Percentiles rank a stretch among this genome's conserved stretches.
Evolutionary conservation across 148 eudicot species (phyloP).

Genomic region (Diospyros lotus): DNA sequence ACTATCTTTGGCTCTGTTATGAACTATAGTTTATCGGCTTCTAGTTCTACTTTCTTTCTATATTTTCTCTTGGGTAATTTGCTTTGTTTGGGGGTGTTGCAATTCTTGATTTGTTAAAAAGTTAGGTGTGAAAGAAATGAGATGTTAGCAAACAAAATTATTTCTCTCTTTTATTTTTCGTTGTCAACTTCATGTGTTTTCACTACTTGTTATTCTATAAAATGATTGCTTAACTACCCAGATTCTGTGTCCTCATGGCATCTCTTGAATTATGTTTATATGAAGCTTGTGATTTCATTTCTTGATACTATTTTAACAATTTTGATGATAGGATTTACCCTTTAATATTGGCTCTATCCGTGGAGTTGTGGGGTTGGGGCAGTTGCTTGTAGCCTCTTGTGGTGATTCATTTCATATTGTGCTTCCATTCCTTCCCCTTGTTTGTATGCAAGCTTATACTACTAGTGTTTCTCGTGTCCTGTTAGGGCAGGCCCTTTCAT

Average conservation of each 20-base stretch:
- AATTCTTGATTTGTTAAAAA: conserved; percentile 7
- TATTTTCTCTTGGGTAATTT: background rate
- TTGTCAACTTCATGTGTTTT: background rate
- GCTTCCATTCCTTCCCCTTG: no score
- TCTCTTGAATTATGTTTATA: background rate
- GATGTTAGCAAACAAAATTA: background rate
- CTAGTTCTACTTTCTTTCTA: background rate
- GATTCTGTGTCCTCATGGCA: background rate
- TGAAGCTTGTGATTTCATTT: no score
- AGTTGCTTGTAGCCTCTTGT: no score
- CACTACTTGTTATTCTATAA: background rate
- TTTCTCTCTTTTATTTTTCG: background rate
- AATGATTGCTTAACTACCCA: background rate
- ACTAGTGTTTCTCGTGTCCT: no score
- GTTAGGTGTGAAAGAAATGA: background rate
- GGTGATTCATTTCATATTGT: no score
- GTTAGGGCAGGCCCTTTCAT: no score
- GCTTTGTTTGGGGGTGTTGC: conserved; percentile 2
- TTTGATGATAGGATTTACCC: no score
- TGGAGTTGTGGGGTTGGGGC: no score
- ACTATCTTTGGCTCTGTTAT: conserved; percentile 1
- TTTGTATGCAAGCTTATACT: no score
- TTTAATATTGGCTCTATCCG: no score
- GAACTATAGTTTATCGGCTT: conserved; percentile 6
- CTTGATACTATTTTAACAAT: no score